Conservation (phyloP, 768 basidiomycete genomes). For the Russula abietina region DNA sequence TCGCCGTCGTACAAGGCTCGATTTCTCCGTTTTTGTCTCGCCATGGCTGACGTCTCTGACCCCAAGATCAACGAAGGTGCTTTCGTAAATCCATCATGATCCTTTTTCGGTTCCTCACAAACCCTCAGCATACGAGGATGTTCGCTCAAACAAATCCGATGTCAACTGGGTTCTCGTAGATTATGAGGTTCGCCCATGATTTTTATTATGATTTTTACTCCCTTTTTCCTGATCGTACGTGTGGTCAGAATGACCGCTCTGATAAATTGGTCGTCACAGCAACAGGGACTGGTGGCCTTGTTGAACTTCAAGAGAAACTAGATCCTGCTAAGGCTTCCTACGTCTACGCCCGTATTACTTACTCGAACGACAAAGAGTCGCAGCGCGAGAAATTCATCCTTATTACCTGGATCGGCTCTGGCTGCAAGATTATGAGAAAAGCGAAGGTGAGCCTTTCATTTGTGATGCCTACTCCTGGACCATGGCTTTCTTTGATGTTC, state of each 20-base stretch:
- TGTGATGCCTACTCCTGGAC: background rate
- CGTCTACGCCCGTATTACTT: conserved; percentile 79
- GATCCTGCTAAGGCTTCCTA: conserved; percentile 73
- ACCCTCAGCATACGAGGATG: conserved; percentile 72
- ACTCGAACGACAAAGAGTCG: conserved; percentile 82
- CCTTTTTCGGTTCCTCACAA: background rate
- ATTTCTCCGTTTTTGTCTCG: conserved; percentile 4
- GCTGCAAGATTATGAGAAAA: conserved; percentile 86
- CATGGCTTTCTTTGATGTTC: background rate
- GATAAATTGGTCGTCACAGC: conserved; percentile 74
- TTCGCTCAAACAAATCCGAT: conserved; percentile 77
- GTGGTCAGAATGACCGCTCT: conserved; percentile 57
- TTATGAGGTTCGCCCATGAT: conserved; percentile 55
- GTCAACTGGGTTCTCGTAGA: conserved; percentile 89
- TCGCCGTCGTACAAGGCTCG: conserved; percentile 7
- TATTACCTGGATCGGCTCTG: conserved; percentile 75
- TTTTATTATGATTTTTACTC: background rate
- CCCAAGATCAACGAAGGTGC: conserved; percentile 24
- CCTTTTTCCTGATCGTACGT: background rate
- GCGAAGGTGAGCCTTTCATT: conserved; percentile 58
- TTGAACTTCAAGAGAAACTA: conserved; percentile 66
- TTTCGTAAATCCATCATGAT: background rate
- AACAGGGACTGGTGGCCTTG: conserved; percentile 75
- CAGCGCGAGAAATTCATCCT: conserved; percentile 86
- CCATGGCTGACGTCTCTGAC: conserved; percentile 26